Conservation (phyloP, 2,329 filamentous ascomycete genomes). For the Fusarium anthophilum region DNA sequence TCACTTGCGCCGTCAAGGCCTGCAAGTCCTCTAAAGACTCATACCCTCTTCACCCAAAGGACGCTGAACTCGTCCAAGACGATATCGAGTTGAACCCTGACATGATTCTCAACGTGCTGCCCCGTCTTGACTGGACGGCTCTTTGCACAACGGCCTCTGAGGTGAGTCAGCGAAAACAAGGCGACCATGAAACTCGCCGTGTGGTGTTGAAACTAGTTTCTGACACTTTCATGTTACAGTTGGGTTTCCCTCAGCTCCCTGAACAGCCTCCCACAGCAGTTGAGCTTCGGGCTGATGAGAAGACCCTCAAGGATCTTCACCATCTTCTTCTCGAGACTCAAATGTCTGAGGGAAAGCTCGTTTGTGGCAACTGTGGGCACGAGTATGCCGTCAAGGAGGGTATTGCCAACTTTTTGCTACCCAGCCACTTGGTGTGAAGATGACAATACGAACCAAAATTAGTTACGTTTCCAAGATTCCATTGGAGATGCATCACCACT, state of each 20-base stretch:
- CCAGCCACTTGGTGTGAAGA: conserved; percentile 81
- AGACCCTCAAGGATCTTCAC: conserved; percentile 81
- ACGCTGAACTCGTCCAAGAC: conserved; percentile 90
- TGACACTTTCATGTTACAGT: conserved; percentile 56
- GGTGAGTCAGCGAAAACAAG: conserved; percentile 57
- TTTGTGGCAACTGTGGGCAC: conserved; percentile 91
- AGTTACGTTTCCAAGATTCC: background rate
- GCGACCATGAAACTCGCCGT: background rate
- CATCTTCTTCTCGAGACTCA: conserved; percentile 87
- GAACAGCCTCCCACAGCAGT: conserved; percentile 69
- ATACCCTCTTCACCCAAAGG: conserved; percentile 91
- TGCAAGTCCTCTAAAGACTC: conserved; percentile 85
- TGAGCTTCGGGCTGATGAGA: conserved; percentile 71
- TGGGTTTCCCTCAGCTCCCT: conserved; percentile 81
- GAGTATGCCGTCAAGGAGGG: conserved; percentile 96
- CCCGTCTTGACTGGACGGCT: conserved; percentile 88
- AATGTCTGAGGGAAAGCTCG: conserved; percentile 86
- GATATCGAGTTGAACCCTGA: conserved; percentile 83
- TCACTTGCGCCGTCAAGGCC: conserved; percentile 93
- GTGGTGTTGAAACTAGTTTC: conserved; percentile 6
- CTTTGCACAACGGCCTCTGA: conserved; percentile 79
- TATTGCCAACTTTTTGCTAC: conserved; percentile 94
- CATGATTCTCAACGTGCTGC: conserved; percentile 85
- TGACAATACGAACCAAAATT: background rate
- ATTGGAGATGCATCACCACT: background rate